Evolutionary conservation across 2,329 filamentous ascomycete genomes (phyloP), one percentile per base, ranked within the genome.

Genomic region (Sporothrix mexicana): DNA sequence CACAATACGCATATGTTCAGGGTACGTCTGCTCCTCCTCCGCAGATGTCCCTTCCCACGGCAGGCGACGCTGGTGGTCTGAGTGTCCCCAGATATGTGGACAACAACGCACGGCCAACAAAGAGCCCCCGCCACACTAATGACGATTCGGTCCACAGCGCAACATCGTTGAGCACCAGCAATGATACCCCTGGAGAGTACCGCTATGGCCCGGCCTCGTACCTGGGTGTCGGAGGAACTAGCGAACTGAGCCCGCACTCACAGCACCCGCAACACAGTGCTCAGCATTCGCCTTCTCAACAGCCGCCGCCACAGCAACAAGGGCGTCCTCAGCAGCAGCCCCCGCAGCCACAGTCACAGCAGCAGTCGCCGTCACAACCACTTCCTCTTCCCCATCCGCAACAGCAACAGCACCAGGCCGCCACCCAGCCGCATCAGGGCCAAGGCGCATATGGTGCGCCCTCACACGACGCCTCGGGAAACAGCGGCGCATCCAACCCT

Each of bases 51-150:
- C 79, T 84, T 15, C 80, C 80, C 53, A 84, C 81, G 62, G 79
- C 79, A 1, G 53, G 47, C 43, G 49, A 72, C 61, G 85, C 87
- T 70, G 83, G 81, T 73, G 82, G 82, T 23, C 82, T 88, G 72
- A 87, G 82, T 76, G 84, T 89, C 62, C 87, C 88, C 12, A 83
- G 88, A 75, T 90, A 89, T 76, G 83, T 89, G 66, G 88, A 89
- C 77, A 82, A 79, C 75, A 87, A 85, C 75, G 83, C 85, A 6
- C 84, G 88, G 25, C 86, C 88, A 17, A 80, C 85, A 51, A 90
- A 90, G 79, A 88, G 86, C 76, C 86, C 88, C 0, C 84, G 88
- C 2, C 85, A 88, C 73, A 82, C 81, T 12, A 85, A 83, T 78
- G 86, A 89, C 75, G 85, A 86, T 69, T 88, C 87, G 0, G 82